These are phyloP conservation scores for Castanea crenata DNA, from an alignment of 306 rosid species.

Conservation along the genomic window DNA sequence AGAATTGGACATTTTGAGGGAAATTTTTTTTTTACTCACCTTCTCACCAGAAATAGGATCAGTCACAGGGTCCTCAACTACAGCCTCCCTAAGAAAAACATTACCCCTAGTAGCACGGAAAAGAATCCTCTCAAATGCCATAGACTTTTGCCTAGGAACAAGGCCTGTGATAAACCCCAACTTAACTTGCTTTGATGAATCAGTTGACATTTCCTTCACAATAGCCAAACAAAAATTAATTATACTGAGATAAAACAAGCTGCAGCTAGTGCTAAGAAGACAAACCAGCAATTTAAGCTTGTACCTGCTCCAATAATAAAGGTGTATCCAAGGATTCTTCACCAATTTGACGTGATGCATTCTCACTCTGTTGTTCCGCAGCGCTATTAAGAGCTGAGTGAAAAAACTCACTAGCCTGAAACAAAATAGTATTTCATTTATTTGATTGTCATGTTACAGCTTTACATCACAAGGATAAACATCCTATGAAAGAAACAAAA, in stretches of 20 bases:
- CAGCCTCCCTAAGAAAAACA: constrained; percentile 45
- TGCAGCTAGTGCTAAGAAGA: constrained; percentile 3
- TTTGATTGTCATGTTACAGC: constrained; percentile 7
- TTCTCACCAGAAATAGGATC: constrained; percentile 60
- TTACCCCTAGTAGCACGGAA: constrained; percentile 72
- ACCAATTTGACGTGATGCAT: constrained; percentile 40
- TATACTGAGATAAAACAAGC: constrained; percentile 11
- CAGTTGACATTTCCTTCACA: constrained; percentile 61
- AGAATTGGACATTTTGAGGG: neutral
- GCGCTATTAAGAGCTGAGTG: constrained; percentile 60
- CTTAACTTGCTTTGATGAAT: constrained; percentile 59
- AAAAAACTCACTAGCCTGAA: constrained; percentile 82
- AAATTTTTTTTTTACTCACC: constrained; percentile 23
- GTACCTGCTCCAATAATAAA: constrained; percentile 68
- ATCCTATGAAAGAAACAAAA: constrained; percentile 1
- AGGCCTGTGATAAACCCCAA: constrained; percentile 55
- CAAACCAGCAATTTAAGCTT: constrained; percentile 18
- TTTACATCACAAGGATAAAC: constrained; percentile 20
- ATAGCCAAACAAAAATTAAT: constrained; percentile 26
- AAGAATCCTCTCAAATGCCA: constrained; percentile 66
- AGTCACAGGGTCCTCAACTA: constrained; percentile 43
- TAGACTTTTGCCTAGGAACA: constrained; percentile 49
- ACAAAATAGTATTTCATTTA: constrained; percentile 21
- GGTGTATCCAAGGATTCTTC: constrained; percentile 70
- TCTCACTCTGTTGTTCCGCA: constrained; percentile 64